Evolutionary conservation across 2,329 filamentous ascomycete species (phyloP).

Genomic region (Emergomyces orientalis): DNA sequence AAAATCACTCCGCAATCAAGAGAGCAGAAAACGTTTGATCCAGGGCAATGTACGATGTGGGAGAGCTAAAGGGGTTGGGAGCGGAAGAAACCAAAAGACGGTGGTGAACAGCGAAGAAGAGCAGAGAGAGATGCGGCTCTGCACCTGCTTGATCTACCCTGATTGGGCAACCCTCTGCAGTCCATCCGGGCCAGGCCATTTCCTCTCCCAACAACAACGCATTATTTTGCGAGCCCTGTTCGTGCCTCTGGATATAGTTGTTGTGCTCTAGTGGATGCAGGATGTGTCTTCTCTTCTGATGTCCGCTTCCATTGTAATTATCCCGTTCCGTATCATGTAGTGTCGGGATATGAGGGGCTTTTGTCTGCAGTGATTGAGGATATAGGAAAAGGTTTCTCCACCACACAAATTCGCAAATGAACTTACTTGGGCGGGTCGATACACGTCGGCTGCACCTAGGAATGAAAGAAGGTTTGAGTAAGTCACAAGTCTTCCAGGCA

Average conservation of each 20-base stretch:
- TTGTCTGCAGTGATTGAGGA: not conserved
- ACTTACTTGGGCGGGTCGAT: slow-evolving; percentile 41
- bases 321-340: not conserved
- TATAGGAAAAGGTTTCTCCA: not conserved
- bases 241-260: not conserved
- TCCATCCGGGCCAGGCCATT: not conserved
- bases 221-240: not conserved
- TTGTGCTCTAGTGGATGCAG: not conserved
- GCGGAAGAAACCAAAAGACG: not conserved
- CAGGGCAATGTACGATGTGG: not conserved
- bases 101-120: not conserved
- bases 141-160: not conserved
- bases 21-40: not conserved
- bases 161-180: not conserved
- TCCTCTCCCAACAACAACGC: not conserved
- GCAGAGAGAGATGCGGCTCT: slow-evolving; percentile 5
- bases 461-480: slow-evolving; percentile 13
- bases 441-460: slow-evolving; percentile 37
- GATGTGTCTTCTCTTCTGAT: not conserved
- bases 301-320: not conserved
- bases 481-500: slow-evolving; percentile 14
- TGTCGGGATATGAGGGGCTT: not conserved
- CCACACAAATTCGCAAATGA: not conserved
- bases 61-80: not conserved
- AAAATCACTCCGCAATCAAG: not conserved